A percentile compares a stretch with the other conserved stretches of the same genome.
Evolutionary conservation across 495 filamentous ascomycete genomes (phyloP).

Genomic region (Elasticomyces elasticus): DNA sequence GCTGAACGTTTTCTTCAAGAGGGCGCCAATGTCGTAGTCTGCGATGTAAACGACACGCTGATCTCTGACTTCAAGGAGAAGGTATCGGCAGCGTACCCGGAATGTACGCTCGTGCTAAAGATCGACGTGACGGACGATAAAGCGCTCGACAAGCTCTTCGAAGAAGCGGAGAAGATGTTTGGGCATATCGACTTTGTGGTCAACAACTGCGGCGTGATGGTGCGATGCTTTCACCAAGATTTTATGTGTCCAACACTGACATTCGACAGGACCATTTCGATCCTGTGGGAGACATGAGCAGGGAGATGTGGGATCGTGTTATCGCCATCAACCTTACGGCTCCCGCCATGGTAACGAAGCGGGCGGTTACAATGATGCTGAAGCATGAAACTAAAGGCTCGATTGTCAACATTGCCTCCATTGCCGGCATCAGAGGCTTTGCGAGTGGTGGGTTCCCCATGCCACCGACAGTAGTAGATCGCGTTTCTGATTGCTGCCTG

Average conservation of each 20-base stretch:
- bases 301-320: conserved; percentile 46
- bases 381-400: conserved; percentile 17
- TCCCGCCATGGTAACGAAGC: conserved; percentile 43
- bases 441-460: conserved; percentile 2
- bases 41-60: conserved; percentile 19
- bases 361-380: conserved; percentile 40
- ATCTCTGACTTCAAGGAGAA: conserved; percentile 14
- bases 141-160: conserved; percentile 16
- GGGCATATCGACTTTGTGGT: conserved; percentile 36
- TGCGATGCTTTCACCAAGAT: neutral
- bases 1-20: conserved; percentile 16
- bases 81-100: conserved; percentile 7
- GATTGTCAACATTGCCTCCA: conserved; percentile 44
- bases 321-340: conserved; percentile 52
- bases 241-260: neutral
- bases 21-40: conserved; percentile 26
- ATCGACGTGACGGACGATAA: conserved; percentile 18
- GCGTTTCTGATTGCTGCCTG: conserved; percentile 16
- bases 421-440: conserved; percentile 13
- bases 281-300: conserved; percentile 32
- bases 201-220: conserved; percentile 45
- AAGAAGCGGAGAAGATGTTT: conserved; percentile 19
- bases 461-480: too few species aligned
- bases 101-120: conserved; percentile 16
- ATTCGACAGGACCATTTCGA: conserved; percentile 2